Evolutionary conservation across 352 stramenopile species (phyloP), one percentile per base, ranked within the genome.

Genomic region (Paralagenidium karlingii): DNA sequence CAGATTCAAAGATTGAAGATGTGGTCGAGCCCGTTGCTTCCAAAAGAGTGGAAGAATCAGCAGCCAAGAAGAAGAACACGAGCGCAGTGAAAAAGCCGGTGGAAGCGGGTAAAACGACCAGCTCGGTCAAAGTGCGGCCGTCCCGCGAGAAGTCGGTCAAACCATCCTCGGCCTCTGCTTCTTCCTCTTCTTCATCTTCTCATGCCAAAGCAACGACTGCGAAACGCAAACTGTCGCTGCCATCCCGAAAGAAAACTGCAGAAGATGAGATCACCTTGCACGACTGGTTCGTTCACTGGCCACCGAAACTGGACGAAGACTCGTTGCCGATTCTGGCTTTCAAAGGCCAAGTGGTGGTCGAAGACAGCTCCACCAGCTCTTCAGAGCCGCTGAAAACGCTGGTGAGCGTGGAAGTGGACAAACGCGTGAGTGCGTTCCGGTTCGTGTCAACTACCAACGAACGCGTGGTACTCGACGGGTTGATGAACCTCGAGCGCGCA

Each of bases 361-460:
- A 3, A 36, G 7, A 20, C 19, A 36, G 30, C 30, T 36, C 30
- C 22, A 16, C 19, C 7, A 22, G 30, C 30, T 36, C 22, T 16
- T 36, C 7, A n/a, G 30, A 22, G 7, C 30, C 16, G 19, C 30
- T 16, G 22, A 7, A 22, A 7, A 8, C 30, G 30, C 19, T 7
- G 30, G 22, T 6, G 19, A 8, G 32, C 25, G 74, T 79, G 30
- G 41, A 53, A 2, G 54, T 86, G 7, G 51, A 38, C 3, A 65
- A 64, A 24, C 67, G 69, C 13, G 36, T 74, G 43, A 68, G 34
- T 3, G 22, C 51, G 13, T 46, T 25, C 5, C 56, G 62, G 22
- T 83, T 86, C 33, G 50, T 63, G 5, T 67, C 70, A 0, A 41
- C 43, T 2, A 51, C 67, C 0, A 45, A 51, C 21, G 53, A 63